phyloP scores from a whole-genome alignment of 192 early-diverging fungal genomes.

The Physocladia obscura region DNA sequence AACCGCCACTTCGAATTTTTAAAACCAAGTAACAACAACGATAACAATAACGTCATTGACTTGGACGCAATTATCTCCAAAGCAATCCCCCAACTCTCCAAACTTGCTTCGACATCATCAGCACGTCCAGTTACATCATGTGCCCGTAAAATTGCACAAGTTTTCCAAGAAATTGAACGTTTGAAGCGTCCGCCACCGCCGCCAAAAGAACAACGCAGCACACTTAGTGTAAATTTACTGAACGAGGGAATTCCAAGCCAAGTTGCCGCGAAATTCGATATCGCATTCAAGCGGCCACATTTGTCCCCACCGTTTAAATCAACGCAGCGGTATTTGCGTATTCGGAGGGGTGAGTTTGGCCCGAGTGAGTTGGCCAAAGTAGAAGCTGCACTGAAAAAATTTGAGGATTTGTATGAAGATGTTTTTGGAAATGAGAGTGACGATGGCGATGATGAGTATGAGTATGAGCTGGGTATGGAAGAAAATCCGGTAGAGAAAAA shows the following conservation, averaged over 20 bases:
- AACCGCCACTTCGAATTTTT: conserved; percentile 22
- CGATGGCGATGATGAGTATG: too few species aligned
- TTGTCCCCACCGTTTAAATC: conserved; percentile 10
- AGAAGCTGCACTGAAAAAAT: background rate
- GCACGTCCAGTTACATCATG: conserved; percentile 9
- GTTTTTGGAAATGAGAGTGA: background rate
- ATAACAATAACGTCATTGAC: background rate
- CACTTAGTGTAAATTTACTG: conserved; percentile 13
- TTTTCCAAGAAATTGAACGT: conserved; percentile 17
- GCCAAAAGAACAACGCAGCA: conserved; percentile 15
- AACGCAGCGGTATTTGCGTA: conserved; percentile 18
- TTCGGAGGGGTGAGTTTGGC: background rate
- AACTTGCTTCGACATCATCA: background rate
- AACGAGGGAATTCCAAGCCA: conserved; percentile 27
- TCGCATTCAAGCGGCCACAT: conserved; percentile 21
- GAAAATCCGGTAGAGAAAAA: background rate
- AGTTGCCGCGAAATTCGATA: conserved; percentile 19
- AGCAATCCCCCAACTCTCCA: background rate
- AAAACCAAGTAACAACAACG: background rate
- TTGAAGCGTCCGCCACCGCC: conserved; percentile 8
- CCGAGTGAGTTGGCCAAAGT: background rate
- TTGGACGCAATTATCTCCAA: background rate
- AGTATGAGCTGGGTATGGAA: background rate
- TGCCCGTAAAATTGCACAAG: background rate
- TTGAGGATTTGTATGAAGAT: conserved; percentile 6